These are phyloP conservation scores for Aspergillus neoniger DNA, from an alignment of 2,329 filamentous ascomycete genomes.

Conservation along the genomic window DNA sequence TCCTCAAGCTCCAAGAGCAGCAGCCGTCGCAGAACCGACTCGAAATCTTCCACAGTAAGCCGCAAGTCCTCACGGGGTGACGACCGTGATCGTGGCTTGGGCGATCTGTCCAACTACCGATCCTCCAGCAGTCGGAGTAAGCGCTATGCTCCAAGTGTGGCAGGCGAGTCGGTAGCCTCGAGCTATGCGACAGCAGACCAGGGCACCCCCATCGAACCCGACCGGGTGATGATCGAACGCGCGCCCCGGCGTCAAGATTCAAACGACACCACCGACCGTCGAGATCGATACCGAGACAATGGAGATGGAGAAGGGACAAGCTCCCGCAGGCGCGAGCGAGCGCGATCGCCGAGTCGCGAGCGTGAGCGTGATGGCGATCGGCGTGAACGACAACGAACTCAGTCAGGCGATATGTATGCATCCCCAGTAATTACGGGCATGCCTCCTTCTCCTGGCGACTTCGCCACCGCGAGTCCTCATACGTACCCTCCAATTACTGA, in stretches of 20 bases:
- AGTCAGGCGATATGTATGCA: conserved; percentile 32
- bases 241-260: conserved; percentile 30
- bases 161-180: conserved; percentile 36
- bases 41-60: conserved; percentile 36
- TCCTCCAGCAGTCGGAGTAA: conserved; percentile 27
- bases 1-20: conserved; percentile 35
- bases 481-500: background rate
- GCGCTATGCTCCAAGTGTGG: conserved; percentile 30
- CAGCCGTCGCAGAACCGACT: conserved; percentile 35
- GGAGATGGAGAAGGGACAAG: conserved; percentile 21
- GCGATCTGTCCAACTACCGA: conserved; percentile 34
- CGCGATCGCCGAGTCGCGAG: conserved; percentile 32
- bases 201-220: conserved; percentile 29
- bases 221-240: conserved; percentile 34
- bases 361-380: conserved; percentile 22
- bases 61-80: conserved; percentile 49
- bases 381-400: conserved; percentile 32
- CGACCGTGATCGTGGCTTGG: conserved; percentile 48
- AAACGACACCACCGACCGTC: conserved; percentile 24
- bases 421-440: conserved; percentile 23
- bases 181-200: conserved; percentile 45
- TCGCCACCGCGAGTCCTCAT: background rate
- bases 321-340: conserved; percentile 27
- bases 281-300: conserved; percentile 23
- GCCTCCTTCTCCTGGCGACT: conserved; percentile 23